A percentile compares a stretch with the other conserved stretches of the same genome.
phyloP scores from a whole-genome alignment of 1,284 basidiomycete genomes.

The Chalciporus piperatoides region DNA sequence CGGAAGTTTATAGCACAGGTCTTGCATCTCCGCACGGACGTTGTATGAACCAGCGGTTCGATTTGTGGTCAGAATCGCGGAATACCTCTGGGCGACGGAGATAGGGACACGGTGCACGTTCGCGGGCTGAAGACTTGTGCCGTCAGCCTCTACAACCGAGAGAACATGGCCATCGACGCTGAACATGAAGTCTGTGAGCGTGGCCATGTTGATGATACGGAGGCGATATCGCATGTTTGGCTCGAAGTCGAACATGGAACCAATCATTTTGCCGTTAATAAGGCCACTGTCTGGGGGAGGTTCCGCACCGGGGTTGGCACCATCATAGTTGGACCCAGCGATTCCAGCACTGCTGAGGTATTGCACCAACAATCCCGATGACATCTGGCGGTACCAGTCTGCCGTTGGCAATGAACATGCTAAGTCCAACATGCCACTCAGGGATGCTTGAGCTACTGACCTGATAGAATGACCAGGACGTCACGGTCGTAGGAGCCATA shows the following conservation, averaged over 20 bases:
- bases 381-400: slow-evolving; percentile 35
- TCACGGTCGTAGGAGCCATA: slow-evolving; percentile 28
- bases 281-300: slow-evolving; percentile 33
- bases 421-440: not conserved
- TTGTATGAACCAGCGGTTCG: slow-evolving; percentile 33
- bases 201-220: slow-evolving; percentile 32
- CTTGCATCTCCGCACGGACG: slow-evolving; percentile 33
- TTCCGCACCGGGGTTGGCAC: slow-evolving; percentile 31
- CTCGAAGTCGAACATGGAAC: slow-evolving; percentile 22
- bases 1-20: slow-evolving; percentile 27
- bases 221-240: slow-evolving; percentile 31
- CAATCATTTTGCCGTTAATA: slow-evolving; percentile 31
- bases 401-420: not conserved
- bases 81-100: slow-evolving; percentile 32
- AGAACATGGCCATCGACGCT: slow-evolving; percentile 30
- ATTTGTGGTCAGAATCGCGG: slow-evolving; percentile 30
- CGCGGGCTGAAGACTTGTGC: slow-evolving; percentile 28
- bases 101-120: slow-evolving; percentile 31
- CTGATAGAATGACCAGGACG: slow-evolving; percentile 27
- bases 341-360: slow-evolving; percentile 27
- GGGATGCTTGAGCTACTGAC: slow-evolving; percentile 16
- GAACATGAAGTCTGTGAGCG: slow-evolving; percentile 32
- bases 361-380: slow-evolving; percentile 29
- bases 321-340: slow-evolving; percentile 29
- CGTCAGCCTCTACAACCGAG: slow-evolving; percentile 31